These are phyloP conservation scores for Saccharomycopsis malanga DNA, from an alignment of 805 yeast genomes.

Conservation along the genomic window DNA sequence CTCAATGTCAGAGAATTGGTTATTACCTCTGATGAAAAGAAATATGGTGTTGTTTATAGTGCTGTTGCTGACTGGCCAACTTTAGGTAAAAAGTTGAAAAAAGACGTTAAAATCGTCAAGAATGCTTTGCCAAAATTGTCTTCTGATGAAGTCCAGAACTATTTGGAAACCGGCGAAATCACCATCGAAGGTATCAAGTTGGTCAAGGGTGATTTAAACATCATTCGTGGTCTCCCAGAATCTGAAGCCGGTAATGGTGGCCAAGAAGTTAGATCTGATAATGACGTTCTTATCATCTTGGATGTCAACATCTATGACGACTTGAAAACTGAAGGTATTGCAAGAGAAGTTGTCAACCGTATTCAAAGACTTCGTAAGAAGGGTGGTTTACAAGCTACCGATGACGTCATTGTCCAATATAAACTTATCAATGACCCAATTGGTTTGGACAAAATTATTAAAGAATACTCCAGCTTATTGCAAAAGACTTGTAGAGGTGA, in stretches of 20 bases:
- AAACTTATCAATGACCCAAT: constrained; percentile 55
- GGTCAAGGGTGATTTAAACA: constrained; percentile 82
- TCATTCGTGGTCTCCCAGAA: constrained; percentile 81
- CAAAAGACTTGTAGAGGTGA: constrained; percentile 67
- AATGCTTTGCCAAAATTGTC: constrained; percentile 81
- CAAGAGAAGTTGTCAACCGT: constrained; percentile 94
- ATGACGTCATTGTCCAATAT: constrained; percentile 86
- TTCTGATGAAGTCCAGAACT: constrained; percentile 75
- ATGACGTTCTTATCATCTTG: constrained; percentile 81
- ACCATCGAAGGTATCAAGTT: constrained; percentile 86
- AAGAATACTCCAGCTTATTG: constrained; percentile 59
- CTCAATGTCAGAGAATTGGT: constrained; percentile 83
- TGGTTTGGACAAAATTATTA: constrained; percentile 53
- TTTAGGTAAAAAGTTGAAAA: constrained; percentile 92
- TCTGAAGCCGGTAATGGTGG: constrained; percentile 50
- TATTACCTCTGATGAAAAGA: constrained; percentile 83
- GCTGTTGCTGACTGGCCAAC: constrained; percentile 99
- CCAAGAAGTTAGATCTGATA: constrained; percentile 80
- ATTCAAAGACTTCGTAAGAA: constrained; percentile 96
- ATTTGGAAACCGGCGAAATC: constrained; percentile 63
- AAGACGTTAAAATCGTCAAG: constrained; percentile 89
- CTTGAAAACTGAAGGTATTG: constrained; percentile 86
- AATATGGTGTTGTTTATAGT: constrained; percentile 84
- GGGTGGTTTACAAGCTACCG: constrained; percentile 90
- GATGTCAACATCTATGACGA: constrained; percentile 86